These are phyloP conservation scores for Wallemia hederae DNA, from an alignment of 1,284 basidiomycete species.

Conservation along the genomic window DNA sequence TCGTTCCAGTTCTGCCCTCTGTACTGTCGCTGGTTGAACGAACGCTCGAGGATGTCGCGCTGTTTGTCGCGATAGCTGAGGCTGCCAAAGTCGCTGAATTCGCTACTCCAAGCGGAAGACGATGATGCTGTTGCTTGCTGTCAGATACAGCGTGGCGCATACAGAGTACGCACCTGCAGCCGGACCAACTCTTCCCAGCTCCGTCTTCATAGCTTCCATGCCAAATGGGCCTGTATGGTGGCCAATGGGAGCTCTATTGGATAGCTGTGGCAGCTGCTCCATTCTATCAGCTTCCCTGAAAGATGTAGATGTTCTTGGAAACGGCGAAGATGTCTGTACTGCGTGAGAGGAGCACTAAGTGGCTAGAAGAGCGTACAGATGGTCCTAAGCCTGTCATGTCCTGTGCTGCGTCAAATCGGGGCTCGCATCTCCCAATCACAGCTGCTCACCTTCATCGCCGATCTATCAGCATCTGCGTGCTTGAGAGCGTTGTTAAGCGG, in stretches of 20 bases:
- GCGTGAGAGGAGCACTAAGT: neutral
- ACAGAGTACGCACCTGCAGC: neutral
- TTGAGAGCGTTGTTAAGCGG: conserved; percentile 73
- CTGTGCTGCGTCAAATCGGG: neutral
- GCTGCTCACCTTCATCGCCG: conserved; percentile 39
- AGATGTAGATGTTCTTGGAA: neutral
- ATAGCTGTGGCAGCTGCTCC: neutral
- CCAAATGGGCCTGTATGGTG: neutral
- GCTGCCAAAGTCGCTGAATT: neutral
- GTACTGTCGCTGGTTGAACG: neutral
- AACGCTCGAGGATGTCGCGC: neutral
- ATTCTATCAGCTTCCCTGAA: neutral
- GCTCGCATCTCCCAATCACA: neutral
- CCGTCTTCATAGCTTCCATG: neutral
- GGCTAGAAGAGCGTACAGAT: neutral
- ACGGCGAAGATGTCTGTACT: neutral
- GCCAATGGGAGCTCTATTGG: neutral
- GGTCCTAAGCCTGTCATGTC: neutral
- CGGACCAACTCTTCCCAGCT: neutral
- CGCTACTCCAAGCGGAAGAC: neutral
- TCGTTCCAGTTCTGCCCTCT: neutral
- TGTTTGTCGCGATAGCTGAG: neutral
- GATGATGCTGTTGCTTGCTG: neutral
- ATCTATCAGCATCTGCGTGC: conserved; percentile 65
- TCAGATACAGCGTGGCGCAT: neutral